phyloP scores from a whole-genome alignment of 1,284 basidiomycete genomes.

The Austroboletus niveus region DNA sequence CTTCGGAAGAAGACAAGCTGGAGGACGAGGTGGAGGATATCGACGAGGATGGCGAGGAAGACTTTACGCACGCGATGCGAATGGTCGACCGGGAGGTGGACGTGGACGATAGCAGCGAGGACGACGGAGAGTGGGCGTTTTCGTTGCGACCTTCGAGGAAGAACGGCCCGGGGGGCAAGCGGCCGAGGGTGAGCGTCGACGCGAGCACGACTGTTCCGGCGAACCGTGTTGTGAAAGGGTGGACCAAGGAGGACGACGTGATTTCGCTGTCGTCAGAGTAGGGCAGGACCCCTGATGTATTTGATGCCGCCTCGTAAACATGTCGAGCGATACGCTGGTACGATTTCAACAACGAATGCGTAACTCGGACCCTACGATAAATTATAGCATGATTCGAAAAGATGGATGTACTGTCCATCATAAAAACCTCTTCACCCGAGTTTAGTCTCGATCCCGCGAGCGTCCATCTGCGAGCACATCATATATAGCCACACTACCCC shows the following conservation, averaged over 20 bases:
- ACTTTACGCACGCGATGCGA: slow-evolving; percentile 24
- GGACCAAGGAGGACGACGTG: slow-evolving; percentile 17
- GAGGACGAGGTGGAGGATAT: slow-evolving; percentile 1
- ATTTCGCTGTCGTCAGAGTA: slow-evolving; percentile 28
- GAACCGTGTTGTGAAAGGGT: background rate
- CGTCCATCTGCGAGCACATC: too few relatives aligned
- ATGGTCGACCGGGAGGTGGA: slow-evolving; percentile 11
- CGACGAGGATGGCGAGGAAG: slow-evolving; percentile 16
- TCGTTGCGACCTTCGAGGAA: slow-evolving; percentile 17
- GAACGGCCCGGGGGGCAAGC: slow-evolving; percentile 11
- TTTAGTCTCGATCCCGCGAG: too few relatives aligned
- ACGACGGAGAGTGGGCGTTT: slow-evolving; percentile 27
- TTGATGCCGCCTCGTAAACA: too few relatives aligned
- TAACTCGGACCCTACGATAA: too few relatives aligned
- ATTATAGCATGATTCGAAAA: too few relatives aligned
- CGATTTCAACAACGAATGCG: too few relatives aligned
- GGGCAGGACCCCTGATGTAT: too few relatives aligned
- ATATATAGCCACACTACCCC: background rate
- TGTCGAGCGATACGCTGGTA: too few relatives aligned
- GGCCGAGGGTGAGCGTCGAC: slow-evolving; percentile 11
- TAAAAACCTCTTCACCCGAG: too few relatives aligned
- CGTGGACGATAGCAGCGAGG: slow-evolving; percentile 16
- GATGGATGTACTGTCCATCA: too few relatives aligned
- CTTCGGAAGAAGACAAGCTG: slow-evolving; percentile 3
- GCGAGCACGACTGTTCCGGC: background rate